Evolutionary conservation across 129 eudicot species (phyloP).

Genomic region (Daucus carota): DH1_v3.0 NC_030381.2:53240001-53240500

Average conservation of each 20-base stretch:
- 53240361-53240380: slow-evolving; percentile 19
- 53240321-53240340: neutral
- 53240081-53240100: neutral
- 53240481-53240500: slow-evolving; percentile 17
- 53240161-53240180: no score
- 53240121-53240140: no score
- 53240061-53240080: neutral
- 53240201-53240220: no score
- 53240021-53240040: neutral
- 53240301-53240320: no score
- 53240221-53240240: no score
- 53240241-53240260: no score
- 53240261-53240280: no score
- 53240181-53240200: neutral
- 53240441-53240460: no score
- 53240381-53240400: neutral
- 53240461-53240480: slow-evolving; percentile 9
- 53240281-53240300: neutral
- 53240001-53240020: slow-evolving; percentile 1
- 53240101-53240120: neutral
- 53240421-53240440: neutral
- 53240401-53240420: neutral
- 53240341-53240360: neutral
- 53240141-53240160: neutral
- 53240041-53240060: neutral